Base-by-base conservation (phyloP, 768 basidiomycete species). In the Kwoniella heveanensis region DNA sequence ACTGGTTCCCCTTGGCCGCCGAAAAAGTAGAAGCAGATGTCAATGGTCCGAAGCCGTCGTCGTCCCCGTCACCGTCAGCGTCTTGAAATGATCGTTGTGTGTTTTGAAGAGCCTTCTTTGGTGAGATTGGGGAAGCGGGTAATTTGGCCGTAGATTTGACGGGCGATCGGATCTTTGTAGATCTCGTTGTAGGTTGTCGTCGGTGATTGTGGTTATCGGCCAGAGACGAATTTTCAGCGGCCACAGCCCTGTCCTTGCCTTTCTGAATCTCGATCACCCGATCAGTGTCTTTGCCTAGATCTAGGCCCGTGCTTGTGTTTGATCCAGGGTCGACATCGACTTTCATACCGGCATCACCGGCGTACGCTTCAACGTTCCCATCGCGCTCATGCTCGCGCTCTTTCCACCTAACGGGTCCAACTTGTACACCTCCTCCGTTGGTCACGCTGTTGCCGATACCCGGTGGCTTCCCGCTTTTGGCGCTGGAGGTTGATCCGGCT, bases 381-480 rank as follows among this genome's bases (percentile, higher is more conserved):
- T n/a, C n/a, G n/a, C n/a, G n/a, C n/a, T n/a, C n/a, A n/a, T n/a
- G n/a, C n/a, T 30, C 59, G 59, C 51, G 49, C 26, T 54, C 27
- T 24, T 60, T 55, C 55, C 51, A 47, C 21, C 44, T 57, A 19
- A 57, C 59, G 25, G 65, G 56, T 32, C 57, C 60, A 9, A 59
- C 49, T 27, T 47, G 37, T 5, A 58, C 60, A 46, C 49, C 60
- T 49, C 36, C 50, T 46, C 25, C 50, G 27, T 24, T n/a, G n/a
- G n/a, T 36, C 17, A 7, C 48, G 10, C 9, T 19, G 25, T 5
- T 19, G 17, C 10, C 49, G 39, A 8, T 48, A 17, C 22, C 27
- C 19, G 19, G 24, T 26, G n/a, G 6, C 24, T 47, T 29, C 5
- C 24, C 39, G 39, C 49, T 39, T 29, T 61, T 62, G 44, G 32